Percentiles rank a stretch among this genome's conserved stretches.
phyloP scores from a whole-genome alignment of 495 filamentous ascomycete species.

The Neurospora intermedia region DNA sequence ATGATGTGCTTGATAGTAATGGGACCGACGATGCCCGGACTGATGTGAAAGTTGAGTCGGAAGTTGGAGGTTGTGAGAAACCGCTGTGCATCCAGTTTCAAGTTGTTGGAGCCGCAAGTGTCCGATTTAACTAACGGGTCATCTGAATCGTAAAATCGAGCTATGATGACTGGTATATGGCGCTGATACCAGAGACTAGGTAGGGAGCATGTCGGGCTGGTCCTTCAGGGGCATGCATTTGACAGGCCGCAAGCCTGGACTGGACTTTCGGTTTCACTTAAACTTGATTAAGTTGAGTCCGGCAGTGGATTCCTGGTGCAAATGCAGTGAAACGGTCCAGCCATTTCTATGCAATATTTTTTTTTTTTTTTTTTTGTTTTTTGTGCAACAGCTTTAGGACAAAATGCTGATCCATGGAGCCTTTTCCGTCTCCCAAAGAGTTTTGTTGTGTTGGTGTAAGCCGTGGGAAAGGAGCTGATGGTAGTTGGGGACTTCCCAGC shows the following conservation, averaged over 20 bases:
- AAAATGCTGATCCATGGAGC: too few relatives aligned
- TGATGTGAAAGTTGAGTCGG: conserved; percentile 26
- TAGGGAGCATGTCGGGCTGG: neutral
- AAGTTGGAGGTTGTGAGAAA: conserved; percentile 27
- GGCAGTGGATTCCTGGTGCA: neutral
- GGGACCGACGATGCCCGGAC: conserved; percentile 30
- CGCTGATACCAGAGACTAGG: neutral
- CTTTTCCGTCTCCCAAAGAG: too few relatives aligned
- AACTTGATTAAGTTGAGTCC: neutral
- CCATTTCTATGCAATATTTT: too few relatives aligned
- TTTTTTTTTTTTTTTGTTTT: too few relatives aligned
- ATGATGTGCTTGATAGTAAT: conserved; percentile 26
- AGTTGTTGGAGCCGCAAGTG: conserved; percentile 24
- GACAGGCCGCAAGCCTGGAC: neutral
- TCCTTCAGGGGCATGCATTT: neutral
- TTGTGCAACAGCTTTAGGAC: too few relatives aligned
- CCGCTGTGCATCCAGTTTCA: conserved; percentile 23
- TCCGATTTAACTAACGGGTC: conserved; percentile 11
- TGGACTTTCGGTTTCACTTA: neutral
- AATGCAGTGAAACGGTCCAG: neutral
- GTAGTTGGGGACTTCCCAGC: neutral
- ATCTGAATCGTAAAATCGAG: conserved; percentile 7
- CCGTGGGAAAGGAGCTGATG: neutral
- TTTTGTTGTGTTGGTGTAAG: too few relatives aligned
- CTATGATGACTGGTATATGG: neutral